A percentile compares a stretch with the other conserved stretches of the same genome.
Evolutionary conservation across 208 protist genomes (phyloP).

Genomic region (Naegleria lovaniensis): DNA sequence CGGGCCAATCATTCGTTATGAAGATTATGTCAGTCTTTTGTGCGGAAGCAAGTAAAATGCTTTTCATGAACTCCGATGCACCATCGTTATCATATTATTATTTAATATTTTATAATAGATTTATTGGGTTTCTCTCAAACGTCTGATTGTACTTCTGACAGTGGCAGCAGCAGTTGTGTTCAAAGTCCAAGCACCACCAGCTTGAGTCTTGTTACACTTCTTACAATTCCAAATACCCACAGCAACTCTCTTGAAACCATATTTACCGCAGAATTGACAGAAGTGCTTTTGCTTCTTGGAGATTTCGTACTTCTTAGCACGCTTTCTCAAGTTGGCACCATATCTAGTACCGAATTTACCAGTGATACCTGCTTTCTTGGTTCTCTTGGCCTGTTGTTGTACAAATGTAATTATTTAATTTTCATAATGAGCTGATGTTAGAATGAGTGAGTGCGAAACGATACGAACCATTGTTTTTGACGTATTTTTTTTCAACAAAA

Average conservation of each 20-base stretch:
- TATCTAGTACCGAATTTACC: conserved; percentile 87
- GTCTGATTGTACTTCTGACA: conserved; percentile 69
- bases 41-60: background rate
- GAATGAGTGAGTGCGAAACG: background rate
- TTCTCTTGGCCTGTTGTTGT: conserved; percentile 20
- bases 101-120: background rate
- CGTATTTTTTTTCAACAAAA: background rate
- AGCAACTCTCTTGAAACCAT: conserved; percentile 56
- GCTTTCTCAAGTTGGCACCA: conserved; percentile 78
- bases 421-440: no score
- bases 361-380: conserved; percentile 61
- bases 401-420: background rate
- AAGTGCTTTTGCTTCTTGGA: conserved; percentile 70
- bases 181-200: conserved; percentile 72
- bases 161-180: conserved; percentile 53
- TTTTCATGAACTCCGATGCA: no score
- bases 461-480: background rate
- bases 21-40: conserved; percentile 18
- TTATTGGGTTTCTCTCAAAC: conserved; percentile 61
- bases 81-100: background rate
- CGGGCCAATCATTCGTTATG: background rate
- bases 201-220: conserved; percentile 68
- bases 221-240: conserved; percentile 83
- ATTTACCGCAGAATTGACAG: conserved; percentile 81
- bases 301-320: conserved; percentile 80